Evolutionary conservation across 768 basidiomycete species (phyloP), one percentile per base, ranked within the genome.

Genomic region (Russula olivacea): DNA sequence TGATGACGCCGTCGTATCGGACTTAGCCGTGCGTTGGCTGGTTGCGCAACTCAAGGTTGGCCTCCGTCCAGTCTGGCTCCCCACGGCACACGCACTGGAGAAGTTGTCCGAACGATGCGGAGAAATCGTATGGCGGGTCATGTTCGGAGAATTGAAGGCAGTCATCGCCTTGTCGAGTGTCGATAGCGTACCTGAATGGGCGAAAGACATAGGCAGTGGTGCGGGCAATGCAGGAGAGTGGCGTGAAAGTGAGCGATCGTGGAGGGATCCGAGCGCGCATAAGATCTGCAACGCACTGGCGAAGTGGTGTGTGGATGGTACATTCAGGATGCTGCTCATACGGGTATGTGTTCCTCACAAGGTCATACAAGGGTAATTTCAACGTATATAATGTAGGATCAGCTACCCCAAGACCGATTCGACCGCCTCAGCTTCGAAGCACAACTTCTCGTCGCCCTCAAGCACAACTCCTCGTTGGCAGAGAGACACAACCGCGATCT

Each of bases 11-110:
- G 69, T 78, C 43, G 82, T 82, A 19, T 84, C 85, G 0, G 86
- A 90, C 61, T 69, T 91, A 6, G 85, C 83, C 61, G 76, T 80
- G 7, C 74, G 86, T 47, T 94, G 92, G 89, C 72, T 93, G 59
- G 28, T 69, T 88, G 91, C 89, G 7, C 95, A 97, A 72, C 78
- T 98, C 57, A 98, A 98, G 76, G 89, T 98, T 64, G 96, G 94
- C 71, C 76, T 98, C 50, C 83, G 91, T 32, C 97, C 97, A 0
- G 71, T 97, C 17, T 99, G 95, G 89, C 82, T 85, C 4, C 88
- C 94, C 19, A 84, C 93, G 4, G 81, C 86, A 14, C 80, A 81
- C 12, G 87, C 89, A 0, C 73, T 97, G 6, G 78, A 82, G 0
- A 70, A 73, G 2, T 64, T 84, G 15, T 78, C 82, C 0, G 72